phyloP scores from a whole-genome alignment of 306 rosid genomes.

The Prunus kanzakura region DNA sequence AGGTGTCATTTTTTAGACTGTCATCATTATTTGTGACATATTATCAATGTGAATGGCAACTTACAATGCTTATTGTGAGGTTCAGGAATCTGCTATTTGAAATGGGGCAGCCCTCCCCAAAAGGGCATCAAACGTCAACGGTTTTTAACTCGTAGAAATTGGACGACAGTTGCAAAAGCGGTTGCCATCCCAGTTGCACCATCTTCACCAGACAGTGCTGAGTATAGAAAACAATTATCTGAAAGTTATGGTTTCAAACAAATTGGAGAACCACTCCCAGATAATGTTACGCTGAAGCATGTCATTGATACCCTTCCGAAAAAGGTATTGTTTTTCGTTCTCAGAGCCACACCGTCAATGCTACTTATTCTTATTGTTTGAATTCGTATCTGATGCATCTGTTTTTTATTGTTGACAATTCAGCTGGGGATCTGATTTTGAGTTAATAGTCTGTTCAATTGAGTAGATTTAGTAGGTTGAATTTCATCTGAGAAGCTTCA shows the following conservation, averaged over 20 bases:
- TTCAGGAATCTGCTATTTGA: conserved; percentile 45
- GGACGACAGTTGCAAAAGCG: conserved; percentile 47
- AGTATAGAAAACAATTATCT: conserved; percentile 60
- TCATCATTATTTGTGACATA: background rate
- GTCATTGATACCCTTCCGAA: conserved; percentile 80
- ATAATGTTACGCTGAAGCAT: conserved; percentile 63
- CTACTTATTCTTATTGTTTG: conserved; percentile 1
- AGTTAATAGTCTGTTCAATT: conserved; percentile 6
- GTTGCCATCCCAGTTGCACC: conserved; percentile 71
- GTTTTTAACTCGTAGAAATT: conserved; percentile 34
- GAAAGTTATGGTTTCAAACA: conserved; percentile 77
- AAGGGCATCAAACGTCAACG: conserved; percentile 40
- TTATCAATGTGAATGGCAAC: conserved; percentile 6
- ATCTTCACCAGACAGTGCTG: conserved; percentile 47
- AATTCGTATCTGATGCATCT: background rate
- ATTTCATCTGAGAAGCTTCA: background rate
- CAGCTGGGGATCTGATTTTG: background rate
- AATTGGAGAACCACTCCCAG: conserved; percentile 84
- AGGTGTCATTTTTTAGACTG: conserved; percentile 26
- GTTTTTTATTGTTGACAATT: conserved; percentile 3
- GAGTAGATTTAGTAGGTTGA: background rate
- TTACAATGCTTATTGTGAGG: conserved; percentile 28
- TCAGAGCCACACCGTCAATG: conserved; percentile 5
- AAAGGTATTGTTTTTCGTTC: conserved; percentile 40
- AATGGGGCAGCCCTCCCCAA: conserved; percentile 30